phyloP scores from a whole-genome alignment of 192 early-diverging fungal genomes.

The Funneliformis mosseae region DNA sequence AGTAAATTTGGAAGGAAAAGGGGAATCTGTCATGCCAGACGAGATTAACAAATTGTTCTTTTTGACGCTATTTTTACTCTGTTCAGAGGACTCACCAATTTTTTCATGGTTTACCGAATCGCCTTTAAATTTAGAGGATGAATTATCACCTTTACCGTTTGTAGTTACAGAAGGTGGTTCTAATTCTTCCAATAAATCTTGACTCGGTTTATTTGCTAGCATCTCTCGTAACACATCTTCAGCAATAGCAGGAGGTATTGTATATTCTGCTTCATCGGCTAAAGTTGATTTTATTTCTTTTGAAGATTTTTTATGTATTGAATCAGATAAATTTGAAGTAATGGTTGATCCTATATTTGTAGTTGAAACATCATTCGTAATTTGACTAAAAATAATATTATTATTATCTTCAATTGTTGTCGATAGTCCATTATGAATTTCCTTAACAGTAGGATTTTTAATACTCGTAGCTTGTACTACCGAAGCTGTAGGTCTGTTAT shows the following conservation, averaged over 20 bases:
- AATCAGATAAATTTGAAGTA: background rate
- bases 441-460: conserved; percentile 12
- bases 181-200: conserved; percentile 26
- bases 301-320: background rate
- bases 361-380: background rate
- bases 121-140: conserved; percentile 23
- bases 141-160: conserved; percentile 24
- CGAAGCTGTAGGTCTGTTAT: conserved; percentile 8
- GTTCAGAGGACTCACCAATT: conserved; percentile 32
- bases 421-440: background rate
- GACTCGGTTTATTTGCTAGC: conserved; percentile 32
- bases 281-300: conserved; percentile 25
- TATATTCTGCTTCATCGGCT: conserved; percentile 27
- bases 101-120: conserved; percentile 21
- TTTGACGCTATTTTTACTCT: conserved; percentile 18
- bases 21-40: conserved; percentile 24
- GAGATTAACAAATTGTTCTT: conserved; percentile 32
- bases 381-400: background rate
- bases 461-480: conserved; percentile 20
- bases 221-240: conserved; percentile 30
- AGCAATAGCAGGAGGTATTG: conserved; percentile 34
- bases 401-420: conserved; percentile 7
- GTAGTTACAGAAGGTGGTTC: background rate
- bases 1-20: conserved; percentile 33
- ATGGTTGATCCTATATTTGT: background rate